Percentiles rank a stretch among this genome's conserved stretches.
Conservation (phyloP, 768 basidiomycete genomes). For the Amanita subjunquillea region DNA sequence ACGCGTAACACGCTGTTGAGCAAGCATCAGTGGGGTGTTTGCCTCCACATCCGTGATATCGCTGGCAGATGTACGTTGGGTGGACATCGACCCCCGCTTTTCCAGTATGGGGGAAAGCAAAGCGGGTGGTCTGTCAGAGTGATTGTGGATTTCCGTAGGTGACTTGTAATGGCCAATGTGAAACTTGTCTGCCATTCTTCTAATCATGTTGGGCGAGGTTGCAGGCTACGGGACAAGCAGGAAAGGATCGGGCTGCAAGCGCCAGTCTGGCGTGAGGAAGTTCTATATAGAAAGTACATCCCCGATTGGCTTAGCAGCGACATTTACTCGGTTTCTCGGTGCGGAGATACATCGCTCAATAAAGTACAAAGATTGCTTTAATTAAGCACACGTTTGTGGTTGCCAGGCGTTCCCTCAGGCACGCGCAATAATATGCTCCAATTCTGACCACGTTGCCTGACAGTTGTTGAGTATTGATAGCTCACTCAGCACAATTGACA, state of each 20-base stretch:
- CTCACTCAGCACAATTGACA: conserved; percentile 39
- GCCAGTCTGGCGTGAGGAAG: not conserved
- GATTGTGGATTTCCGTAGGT: conserved; percentile 8
- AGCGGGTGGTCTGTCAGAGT: not conserved
- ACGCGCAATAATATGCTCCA: not conserved
- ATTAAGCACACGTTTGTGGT: not conserved
- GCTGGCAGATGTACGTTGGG: conserved; percentile 50
- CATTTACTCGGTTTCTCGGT: not conserved
- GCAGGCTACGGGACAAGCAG: conserved; percentile 7
- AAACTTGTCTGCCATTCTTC: conserved; percentile 42
- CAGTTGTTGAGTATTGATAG: conserved; percentile 45
- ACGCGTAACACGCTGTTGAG: conserved; percentile 17
- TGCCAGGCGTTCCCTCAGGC: not conserved
- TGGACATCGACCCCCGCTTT: conserved; percentile 60
- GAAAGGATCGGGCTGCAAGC: not conserved
- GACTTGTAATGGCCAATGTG: conserved; percentile 24
- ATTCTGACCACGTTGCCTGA: conserved; percentile 29
- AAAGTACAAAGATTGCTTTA: not conserved
- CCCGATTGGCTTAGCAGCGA: not conserved
- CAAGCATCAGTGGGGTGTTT: conserved; percentile 9
- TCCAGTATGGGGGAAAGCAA: conserved; percentile 27
- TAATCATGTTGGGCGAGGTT: conserved; percentile 23
- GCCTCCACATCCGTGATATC: conserved; percentile 22
- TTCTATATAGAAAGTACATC: conserved; percentile 1
- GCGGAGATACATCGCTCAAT: not conserved